phyloP scores from a whole-genome alignment of 2,329 filamentous ascomycete genomes.

The Curvularia lunata region DNA sequence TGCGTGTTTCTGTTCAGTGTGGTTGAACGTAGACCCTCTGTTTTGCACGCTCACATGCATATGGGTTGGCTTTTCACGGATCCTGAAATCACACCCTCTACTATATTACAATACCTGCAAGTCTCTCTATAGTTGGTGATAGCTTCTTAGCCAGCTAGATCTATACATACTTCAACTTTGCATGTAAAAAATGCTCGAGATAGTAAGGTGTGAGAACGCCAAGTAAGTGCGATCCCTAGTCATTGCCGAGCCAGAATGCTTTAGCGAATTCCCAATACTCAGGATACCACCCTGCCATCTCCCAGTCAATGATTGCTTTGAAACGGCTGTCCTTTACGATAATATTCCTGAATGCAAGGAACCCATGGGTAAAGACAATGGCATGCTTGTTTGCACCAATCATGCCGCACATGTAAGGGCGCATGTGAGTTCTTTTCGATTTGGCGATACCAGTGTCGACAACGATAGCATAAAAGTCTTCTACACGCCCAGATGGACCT shows the following conservation, averaged over 20 bases:
- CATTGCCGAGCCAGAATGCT: slow-evolving; percentile 30
- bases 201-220: slow-evolving; percentile 25
- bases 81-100: too few relatives aligned
- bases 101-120: not conserved
- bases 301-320: slow-evolving; percentile 30
- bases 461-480: slow-evolving; percentile 26
- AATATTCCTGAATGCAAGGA: slow-evolving; percentile 28
- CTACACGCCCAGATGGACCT: slow-evolving; percentile 24
- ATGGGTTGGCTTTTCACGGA: too few relatives aligned
- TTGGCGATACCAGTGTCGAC: slow-evolving; percentile 19
- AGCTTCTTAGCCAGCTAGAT: slow-evolving; percentile 13
- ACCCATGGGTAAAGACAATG: slow-evolving; percentile 38
- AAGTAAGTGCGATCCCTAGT: slow-evolving; percentile 21
- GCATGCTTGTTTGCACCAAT: slow-evolving; percentile 22
- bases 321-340: slow-evolving; percentile 27
- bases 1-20: too few relatives aligned
- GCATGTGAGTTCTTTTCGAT: slow-evolving; percentile 20
- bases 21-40: too few relatives aligned
- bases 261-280: slow-evolving; percentile 34
- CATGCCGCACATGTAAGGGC: slow-evolving; percentile 25
- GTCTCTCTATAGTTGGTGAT: not conserved
- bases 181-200: slow-evolving; percentile 25
- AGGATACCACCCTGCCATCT: slow-evolving; percentile 31
- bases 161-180: slow-evolving; percentile 19
- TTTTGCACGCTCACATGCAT: too few relatives aligned